These are phyloP conservation scores for Russula griseocarnosa DNA, from an alignment of 768 basidiomycete species.

Conservation along the genomic window DNA sequence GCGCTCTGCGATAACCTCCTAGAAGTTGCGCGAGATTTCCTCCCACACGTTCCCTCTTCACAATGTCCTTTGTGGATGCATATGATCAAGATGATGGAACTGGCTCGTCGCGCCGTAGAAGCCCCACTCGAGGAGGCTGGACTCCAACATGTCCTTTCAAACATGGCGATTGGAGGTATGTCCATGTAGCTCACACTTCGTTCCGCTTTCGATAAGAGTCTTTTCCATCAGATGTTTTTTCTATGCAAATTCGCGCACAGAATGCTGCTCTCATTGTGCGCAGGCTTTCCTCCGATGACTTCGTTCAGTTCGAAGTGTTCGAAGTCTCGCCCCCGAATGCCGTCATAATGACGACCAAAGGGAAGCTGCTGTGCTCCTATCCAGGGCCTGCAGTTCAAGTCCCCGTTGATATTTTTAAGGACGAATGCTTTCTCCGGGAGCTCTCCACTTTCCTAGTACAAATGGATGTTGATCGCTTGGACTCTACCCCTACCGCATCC, in stretches of 20 bases:
- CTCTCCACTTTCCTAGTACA: conserved; percentile 40
- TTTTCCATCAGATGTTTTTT: conserved; percentile 36
- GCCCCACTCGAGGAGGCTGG: background rate
- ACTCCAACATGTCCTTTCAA: background rate
- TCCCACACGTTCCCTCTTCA: background rate
- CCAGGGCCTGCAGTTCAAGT: conserved; percentile 45
- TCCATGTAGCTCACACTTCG: background rate
- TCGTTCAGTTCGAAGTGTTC: conserved; percentile 44
- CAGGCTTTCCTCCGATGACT: background rate
- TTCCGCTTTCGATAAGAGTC: background rate
- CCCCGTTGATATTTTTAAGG: conserved; percentile 32
- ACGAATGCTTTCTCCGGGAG: conserved; percentile 36
- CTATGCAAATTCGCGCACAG: conserved; percentile 43
- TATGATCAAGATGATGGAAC: conserved; percentile 17
- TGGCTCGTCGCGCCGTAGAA: background rate
- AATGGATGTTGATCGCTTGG: conserved; percentile 37
- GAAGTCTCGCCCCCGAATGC: conserved; percentile 41
- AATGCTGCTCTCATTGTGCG: conserved; percentile 46
- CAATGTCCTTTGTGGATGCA: conserved; percentile 9
- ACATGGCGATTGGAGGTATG: conserved; percentile 12
- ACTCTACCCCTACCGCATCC: conserved; percentile 35
- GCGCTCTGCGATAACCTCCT: conserved; percentile 8
- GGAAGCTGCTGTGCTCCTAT: conserved; percentile 46
- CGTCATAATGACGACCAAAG: conserved; percentile 38
- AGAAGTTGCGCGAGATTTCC: conserved; percentile 1